Percentiles rank a stretch among this genome's conserved stretches.
Evolutionary conservation across 208 protist genomes (phyloP).

Genomic region (Leishmania tropica): DNA sequence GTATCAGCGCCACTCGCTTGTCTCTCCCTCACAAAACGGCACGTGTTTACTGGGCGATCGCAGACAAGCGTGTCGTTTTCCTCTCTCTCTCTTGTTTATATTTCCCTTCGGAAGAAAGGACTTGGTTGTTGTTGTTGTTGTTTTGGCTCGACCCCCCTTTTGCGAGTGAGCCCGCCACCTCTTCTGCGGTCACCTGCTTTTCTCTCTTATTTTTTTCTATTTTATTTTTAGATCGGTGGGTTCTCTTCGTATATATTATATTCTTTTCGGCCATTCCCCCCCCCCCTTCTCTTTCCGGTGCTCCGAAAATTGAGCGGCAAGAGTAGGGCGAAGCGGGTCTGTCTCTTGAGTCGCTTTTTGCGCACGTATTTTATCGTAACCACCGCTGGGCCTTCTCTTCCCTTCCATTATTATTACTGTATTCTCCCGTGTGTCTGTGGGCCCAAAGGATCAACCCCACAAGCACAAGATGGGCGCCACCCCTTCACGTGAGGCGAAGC

Average conservation of each 20-base stretch:
- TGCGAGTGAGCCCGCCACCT: neutral
- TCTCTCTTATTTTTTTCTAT: neutral
- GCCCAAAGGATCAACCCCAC: neutral
- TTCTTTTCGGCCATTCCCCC: neutral
- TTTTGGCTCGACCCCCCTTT: neutral
- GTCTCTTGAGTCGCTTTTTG: neutral
- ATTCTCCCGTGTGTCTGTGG: neutral
- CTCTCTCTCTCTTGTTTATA: neutral
- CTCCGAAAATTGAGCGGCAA: no score
- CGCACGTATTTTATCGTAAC: neutral
- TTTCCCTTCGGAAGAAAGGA: slow-evolving; percentile 2
- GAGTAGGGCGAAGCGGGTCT: no score
- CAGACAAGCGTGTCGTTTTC: no score
- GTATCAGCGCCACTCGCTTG: neutral
- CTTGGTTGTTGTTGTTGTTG: no score
- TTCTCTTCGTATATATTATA: neutral
- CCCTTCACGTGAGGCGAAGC: slow-evolving; percentile 50
- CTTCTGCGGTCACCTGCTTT: neutral
- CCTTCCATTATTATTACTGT: neutral
- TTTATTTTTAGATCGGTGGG: neutral
- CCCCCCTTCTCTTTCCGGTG: no score
- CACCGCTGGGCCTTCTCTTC: neutral
- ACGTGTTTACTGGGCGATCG: no score
- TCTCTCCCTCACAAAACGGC: neutral
- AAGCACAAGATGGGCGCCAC: slow-evolving; percentile 45